Conservation (phyloP, 2,329 filamentous ascomycete species). For the Stromatinia cepivora region DNA sequence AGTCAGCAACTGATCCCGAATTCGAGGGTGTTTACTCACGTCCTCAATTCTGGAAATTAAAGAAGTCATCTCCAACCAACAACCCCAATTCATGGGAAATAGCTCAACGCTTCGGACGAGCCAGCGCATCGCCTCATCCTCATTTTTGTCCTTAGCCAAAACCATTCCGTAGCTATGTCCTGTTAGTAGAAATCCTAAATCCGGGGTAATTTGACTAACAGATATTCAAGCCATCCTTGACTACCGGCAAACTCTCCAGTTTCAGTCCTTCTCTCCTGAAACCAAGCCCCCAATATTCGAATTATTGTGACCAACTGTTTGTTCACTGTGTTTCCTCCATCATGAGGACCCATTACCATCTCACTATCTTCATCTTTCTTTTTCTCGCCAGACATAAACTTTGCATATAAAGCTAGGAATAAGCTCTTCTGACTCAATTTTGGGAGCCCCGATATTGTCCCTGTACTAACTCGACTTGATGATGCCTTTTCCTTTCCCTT, state of each 20-base stretch:
- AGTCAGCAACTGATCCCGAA: conserved; percentile 36
- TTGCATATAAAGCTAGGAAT: conserved; percentile 89
- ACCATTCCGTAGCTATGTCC: conserved; percentile 75
- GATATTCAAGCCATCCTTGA: conserved; percentile 92
- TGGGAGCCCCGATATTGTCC: conserved; percentile 46
- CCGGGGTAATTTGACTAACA: conserved; percentile 48
- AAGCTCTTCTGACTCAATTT: conserved; percentile 84
- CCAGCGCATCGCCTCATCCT: conserved; percentile 79
- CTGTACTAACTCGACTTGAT: conserved; percentile 24
- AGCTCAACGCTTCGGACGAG: conserved; percentile 85
- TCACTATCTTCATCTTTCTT: conserved; percentile 94
- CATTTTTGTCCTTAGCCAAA: conserved; percentile 86
- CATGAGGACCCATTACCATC: conserved; percentile 92
- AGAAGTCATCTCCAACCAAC: conserved; percentile 88
- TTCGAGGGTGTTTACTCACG: conserved; percentile 50
- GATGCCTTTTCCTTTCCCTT: conserved; percentile 60
- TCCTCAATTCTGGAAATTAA: conserved; percentile 80
- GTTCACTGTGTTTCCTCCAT: conserved; percentile 81
- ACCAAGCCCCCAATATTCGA: conserved; percentile 77
- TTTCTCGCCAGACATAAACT: conserved; percentile 92
- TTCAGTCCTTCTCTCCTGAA: conserved; percentile 61
- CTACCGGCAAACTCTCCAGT: conserved; percentile 61
- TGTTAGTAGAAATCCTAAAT: conserved; percentile 27
- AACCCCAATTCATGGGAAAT: conserved; percentile 95
- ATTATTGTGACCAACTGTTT: conserved; percentile 78